Base-by-base conservation (phyloP, 768 basidiomycete genomes). In the Cystobasidium tubakii region DNA sequence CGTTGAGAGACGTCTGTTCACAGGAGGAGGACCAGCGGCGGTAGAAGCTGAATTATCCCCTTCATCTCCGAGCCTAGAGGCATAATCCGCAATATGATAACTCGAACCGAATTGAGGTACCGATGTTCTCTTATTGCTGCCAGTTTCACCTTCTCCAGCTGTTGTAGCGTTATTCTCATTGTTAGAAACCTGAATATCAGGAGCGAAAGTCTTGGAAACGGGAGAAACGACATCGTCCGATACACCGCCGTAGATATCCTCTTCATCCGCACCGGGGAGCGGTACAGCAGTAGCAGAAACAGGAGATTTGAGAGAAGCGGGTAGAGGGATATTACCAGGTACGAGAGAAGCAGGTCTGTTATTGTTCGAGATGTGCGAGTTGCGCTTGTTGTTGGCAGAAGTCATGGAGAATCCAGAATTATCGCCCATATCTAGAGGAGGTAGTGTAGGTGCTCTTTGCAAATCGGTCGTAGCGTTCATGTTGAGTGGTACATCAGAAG, bases 341-440 rank as follows among this genome's bases (percentile, higher is more conserved):
- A 60, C 29, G 1, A 60, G 27, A 29, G 57, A 60, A 60, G 57
- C 57, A 29, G 57, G 57, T 60, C 57, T 27, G 33, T 36, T 65
- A n/a, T 15, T 36, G 15, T 10, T 65, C 15, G 63, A 65, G 21
- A 39, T 27, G 13, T 44, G 25, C 34, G 33, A 44, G 36, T 17
- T 44, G 15, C 63, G 63, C 25, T 44, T 44, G 25, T 25, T 54
- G 31, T 31, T 55, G n/a, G 21, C 55, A 7, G 73, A 46, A n/a
- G 27, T 43, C 21, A 36, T 53, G 19, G 57, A 72, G 54, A 67
- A 62, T 46, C 66, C 27, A 4, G 67, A 71, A 23, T 42, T 50
- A 39, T 62, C 43, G 27, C 73, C 73, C 60, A 75, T 46, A 19
- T 75, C 67, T n/a, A 75, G 66, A 33, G 74, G 74, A 6, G 74